A percentile compares a stretch with the other conserved stretches of the same genome.
These are phyloP conservation scores for Arachnopeziza araneosa DNA, from an alignment of 2,329 filamentous ascomycete genomes.

Conservation along the genomic window DNA sequence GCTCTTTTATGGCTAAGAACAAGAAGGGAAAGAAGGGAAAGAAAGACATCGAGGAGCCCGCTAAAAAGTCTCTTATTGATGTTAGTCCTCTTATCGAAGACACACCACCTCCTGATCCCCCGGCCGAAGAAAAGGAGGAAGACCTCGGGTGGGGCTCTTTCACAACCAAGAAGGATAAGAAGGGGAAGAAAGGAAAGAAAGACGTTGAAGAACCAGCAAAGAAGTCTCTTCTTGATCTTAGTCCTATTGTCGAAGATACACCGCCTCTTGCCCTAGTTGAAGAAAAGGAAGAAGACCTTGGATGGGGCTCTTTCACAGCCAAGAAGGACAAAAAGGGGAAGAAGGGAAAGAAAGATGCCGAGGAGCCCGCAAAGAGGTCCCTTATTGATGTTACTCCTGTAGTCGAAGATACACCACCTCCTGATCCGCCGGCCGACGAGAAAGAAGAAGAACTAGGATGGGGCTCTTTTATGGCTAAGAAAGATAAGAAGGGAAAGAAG, in stretches of 20 bases:
- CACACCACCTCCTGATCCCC: no score
- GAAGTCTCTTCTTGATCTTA: constrained; percentile 1
- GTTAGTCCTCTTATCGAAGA: no score
- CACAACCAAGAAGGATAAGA: no score
- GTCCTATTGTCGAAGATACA: no score
- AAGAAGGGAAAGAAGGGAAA: constrained; percentile 27
- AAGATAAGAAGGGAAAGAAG: constrained; percentile 35
- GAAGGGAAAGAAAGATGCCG: constrained; percentile 29
- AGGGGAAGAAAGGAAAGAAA: background rate
- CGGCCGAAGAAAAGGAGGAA: no score
- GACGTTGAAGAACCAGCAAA: constrained; percentile 24
- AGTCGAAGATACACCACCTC: no score
- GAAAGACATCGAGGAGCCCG: constrained; percentile 3
- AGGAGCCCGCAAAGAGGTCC: constrained; percentile 19
- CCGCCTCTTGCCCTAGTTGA: no score
- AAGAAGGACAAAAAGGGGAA: constrained; percentile 23
- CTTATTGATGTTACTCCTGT: no score
- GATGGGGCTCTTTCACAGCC: constrained; percentile 28
- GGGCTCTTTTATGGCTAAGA: constrained; percentile 41
- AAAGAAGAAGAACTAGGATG: constrained; percentile 30
- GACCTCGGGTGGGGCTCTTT: no score
- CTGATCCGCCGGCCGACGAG: no score
- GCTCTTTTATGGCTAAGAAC: constrained; percentile 39
- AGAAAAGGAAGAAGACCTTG: constrained; percentile 31
- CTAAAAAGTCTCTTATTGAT: no score